phyloP scores from a whole-genome alignment of 768 basidiomycete genomes.

The Kwoniella shandongensis region DNA sequence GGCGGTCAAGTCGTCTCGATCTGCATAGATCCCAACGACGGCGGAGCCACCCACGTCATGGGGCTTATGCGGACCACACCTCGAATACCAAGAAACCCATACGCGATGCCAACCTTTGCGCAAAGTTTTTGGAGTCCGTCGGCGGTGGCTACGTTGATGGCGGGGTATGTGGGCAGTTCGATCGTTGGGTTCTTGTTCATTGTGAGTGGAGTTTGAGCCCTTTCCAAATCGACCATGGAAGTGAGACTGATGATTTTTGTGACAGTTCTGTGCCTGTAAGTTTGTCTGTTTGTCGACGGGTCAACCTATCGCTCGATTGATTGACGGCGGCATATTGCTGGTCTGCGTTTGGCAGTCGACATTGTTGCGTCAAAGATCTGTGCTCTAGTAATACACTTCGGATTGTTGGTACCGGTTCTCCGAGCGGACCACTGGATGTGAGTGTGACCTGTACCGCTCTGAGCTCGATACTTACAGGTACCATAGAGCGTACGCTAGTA shows the following conservation, averaged over 20 bases:
- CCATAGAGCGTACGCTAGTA: slow-evolving; percentile 77
- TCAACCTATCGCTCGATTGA: neutral
- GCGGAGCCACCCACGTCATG: slow-evolving; percentile 46
- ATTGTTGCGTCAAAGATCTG: slow-evolving; percentile 88
- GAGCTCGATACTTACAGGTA: slow-evolving; percentile 1
- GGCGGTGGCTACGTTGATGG: slow-evolving; percentile 46
- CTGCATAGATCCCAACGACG: slow-evolving; percentile 50
- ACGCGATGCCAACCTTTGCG: slow-evolving; percentile 45
- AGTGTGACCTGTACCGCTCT: slow-evolving; percentile 47
- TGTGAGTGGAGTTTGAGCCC: slow-evolving; percentile 36
- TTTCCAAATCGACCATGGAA: neutral
- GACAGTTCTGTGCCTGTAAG: slow-evolving; percentile 42
- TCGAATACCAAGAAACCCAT: slow-evolving; percentile 40
- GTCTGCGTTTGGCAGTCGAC: slow-evolving; percentile 55
- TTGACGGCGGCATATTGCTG: neutral
- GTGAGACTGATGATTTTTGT: neutral
- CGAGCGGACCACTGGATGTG: slow-evolving; percentile 89
- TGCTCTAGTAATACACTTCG: slow-evolving; percentile 84
- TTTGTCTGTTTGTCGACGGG: neutral
- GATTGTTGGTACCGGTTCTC: slow-evolving; percentile 77
- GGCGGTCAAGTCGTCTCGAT: slow-evolving; percentile 51
- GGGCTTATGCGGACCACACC: slow-evolving; percentile 41
- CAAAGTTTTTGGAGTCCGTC: slow-evolving; percentile 48
- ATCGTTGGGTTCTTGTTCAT: slow-evolving; percentile 49
- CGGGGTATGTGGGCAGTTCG: slow-evolving; percentile 48